These are phyloP conservation scores for Cercophora newfieldiana DNA, from an alignment of 495 filamentous ascomycete species.

Conservation along the genomic window DNA sequence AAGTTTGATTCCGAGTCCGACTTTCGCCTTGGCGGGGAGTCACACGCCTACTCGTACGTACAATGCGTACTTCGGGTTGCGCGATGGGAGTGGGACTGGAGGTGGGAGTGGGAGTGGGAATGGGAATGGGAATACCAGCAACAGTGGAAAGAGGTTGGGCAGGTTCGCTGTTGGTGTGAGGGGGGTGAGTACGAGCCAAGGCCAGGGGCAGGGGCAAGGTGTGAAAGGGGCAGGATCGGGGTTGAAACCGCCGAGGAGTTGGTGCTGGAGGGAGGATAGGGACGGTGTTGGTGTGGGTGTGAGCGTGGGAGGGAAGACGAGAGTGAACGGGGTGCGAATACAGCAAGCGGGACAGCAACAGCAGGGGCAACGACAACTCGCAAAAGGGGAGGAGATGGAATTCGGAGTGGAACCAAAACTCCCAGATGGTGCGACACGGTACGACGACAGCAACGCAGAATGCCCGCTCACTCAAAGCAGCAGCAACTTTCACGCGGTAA, in stretches of 20 bases:
- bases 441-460: not conserved
- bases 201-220: not conserved
- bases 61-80: no score
- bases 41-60: no score
- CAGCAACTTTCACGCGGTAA: not conserved
- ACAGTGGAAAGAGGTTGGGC: not conserved
- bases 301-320: no score
- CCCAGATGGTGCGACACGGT: not conserved
- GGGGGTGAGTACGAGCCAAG: not conserved
- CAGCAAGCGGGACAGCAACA: not conserved
- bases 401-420: not conserved
- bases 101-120: not conserved
- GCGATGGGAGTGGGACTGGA: no score
- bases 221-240: not conserved
- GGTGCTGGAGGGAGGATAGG: no score
- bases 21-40: no score
- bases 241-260: no score
- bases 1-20: conserved; percentile 1
- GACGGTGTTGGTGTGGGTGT: no score
- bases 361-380: not conserved
- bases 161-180: not conserved
- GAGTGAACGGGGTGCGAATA: no score
- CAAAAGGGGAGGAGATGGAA: not conserved
- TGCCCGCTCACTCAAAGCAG: no score
- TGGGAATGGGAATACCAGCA: not conserved